phyloP scores from a whole-genome alignment of 495 filamentous ascomycete genomes.

The Talaromyces ruber region DNA sequence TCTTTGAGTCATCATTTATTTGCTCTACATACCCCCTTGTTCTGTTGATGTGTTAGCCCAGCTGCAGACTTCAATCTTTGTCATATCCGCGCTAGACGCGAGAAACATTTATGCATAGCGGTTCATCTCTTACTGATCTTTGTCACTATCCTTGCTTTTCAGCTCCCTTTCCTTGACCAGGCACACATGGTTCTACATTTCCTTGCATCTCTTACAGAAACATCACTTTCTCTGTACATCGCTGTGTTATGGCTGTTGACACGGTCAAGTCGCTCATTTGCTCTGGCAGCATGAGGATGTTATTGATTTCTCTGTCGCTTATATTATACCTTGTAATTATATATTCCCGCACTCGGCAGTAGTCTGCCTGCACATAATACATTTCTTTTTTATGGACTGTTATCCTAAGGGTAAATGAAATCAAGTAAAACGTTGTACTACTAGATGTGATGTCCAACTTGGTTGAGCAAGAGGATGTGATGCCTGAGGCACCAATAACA shows the following conservation, averaged over 20 bases:
- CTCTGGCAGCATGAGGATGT: slow-evolving; percentile 4
- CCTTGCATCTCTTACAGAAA: background rate
- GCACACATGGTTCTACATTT: background rate
- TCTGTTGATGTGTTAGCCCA: background rate
- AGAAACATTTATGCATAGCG: slow-evolving; percentile 6
- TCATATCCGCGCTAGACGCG: slow-evolving; percentile 6
- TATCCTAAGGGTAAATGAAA: background rate
- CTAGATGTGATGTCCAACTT: background rate
- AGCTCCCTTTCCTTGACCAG: background rate
- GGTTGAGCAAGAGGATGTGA: background rate
- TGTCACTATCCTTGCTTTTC: background rate
- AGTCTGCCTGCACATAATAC: slow-evolving; percentile 1
- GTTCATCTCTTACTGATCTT: background rate
- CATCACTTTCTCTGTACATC: slow-evolving; percentile 1
- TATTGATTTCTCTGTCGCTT: background rate
- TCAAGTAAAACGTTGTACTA: background rate
- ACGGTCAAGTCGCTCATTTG: slow-evolving; percentile 5
- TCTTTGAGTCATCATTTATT: slow-evolving; percentile 11
- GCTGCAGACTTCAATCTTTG: background rate
- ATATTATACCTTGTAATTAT: slow-evolving; percentile 7
- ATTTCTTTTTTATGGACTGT: background rate
- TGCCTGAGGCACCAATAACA: background rate
- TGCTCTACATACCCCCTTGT: slow-evolving; percentile 11
- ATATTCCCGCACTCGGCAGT: slow-evolving; percentile 6
- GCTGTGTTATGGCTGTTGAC: background rate